Evolutionary conservation across 768 basidiomycete species (phyloP), one percentile per base, ranked within the genome.

Genomic region (Rhodotorula taiwanensis): DNA sequence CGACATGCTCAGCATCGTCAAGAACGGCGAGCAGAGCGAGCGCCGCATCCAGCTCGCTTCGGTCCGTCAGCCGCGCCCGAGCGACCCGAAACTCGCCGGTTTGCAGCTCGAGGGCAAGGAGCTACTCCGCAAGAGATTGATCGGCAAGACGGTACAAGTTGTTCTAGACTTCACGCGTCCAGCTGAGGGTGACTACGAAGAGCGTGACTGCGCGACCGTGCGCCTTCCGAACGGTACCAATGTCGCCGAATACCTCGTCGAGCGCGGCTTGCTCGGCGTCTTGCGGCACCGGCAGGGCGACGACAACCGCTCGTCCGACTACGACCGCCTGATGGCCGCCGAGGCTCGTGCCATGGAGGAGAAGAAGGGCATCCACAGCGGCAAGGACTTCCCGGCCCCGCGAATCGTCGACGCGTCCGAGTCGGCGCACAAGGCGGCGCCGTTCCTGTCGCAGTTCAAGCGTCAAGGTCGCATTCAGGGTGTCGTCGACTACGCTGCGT

Each of bases 91-190:
- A 70, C 86, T 93, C 74, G 84, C 86, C 0, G 87, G 82, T 70
- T 92, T 89, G 74, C 89, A 91, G 3, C 83, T 87, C 55, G 95
- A 99, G 76, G 92, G 92, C 8, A 84, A 85, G 58, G 94, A 99
- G 75, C 92, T 92, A 77, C 77, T 98, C 39, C 83, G 94, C 51
- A 94, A 90, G 78, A 86, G 83, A 68, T 79, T 97, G 27, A 93
- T 98, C 65, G 94, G 94, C 45, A 92, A 92, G 77, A 80, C 82
- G 64, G 87, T 78, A 23, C 72, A 75, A 59, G 77, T 79, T 27
- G 70, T 66, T 30, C 79, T 95, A 47, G 94, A 99, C 76, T 98
- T 95, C 70, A 74, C 93, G 67, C 87, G 91, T 64, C 90, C 91
- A 9, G 82, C 83, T 41, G 92, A 97, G 67, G 94, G 93, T 45